These are phyloP conservation scores for Botrytis cinerea DNA, from an alignment of 2,329 filamentous ascomycete genomes.

Conservation along the genomic window DNA sequence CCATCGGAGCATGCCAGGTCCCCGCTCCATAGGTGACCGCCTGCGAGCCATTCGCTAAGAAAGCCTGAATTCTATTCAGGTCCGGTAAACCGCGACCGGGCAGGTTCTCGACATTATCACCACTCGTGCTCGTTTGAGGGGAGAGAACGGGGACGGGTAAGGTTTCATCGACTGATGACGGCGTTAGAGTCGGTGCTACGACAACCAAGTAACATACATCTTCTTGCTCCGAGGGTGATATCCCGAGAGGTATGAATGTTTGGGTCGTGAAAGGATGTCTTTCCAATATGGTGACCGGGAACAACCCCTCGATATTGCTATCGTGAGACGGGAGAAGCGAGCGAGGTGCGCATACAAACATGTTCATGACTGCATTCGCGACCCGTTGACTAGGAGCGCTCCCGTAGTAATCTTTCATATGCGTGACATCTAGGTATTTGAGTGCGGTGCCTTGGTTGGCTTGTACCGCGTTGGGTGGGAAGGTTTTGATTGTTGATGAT, in stretches of 20 bases:
- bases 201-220: constrained; percentile 74
- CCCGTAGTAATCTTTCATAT: constrained; percentile 69
- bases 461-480: constrained; percentile 52
- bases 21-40: constrained; percentile 90
- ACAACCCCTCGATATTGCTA: constrained; percentile 44
- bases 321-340: constrained; percentile 46
- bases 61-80: constrained; percentile 68
- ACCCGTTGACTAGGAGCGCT: constrained; percentile 60
- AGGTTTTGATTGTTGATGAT: constrained; percentile 42
- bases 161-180: constrained; percentile 42
- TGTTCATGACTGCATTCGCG: constrained; percentile 70
- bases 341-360: constrained; percentile 83
- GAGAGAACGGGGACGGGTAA: constrained; percentile 48
- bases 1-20: constrained; percentile 97
- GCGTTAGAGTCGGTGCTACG: constrained; percentile 75
- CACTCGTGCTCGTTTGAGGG: constrained; percentile 14
- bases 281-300: constrained; percentile 76
- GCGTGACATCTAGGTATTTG: constrained; percentile 82
- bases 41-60: constrained; percentile 74
- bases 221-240: constrained; percentile 47
- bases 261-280: constrained; percentile 93
- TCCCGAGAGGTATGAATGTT: constrained; percentile 79
- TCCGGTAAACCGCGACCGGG: constrained; percentile 61
- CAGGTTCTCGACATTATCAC: constrained; percentile 21
- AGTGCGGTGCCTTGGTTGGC: constrained; percentile 87